phyloP scores from a whole-genome alignment of 2,329 filamentous ascomycete genomes.

The Stemphylium lycopersici region DNA sequence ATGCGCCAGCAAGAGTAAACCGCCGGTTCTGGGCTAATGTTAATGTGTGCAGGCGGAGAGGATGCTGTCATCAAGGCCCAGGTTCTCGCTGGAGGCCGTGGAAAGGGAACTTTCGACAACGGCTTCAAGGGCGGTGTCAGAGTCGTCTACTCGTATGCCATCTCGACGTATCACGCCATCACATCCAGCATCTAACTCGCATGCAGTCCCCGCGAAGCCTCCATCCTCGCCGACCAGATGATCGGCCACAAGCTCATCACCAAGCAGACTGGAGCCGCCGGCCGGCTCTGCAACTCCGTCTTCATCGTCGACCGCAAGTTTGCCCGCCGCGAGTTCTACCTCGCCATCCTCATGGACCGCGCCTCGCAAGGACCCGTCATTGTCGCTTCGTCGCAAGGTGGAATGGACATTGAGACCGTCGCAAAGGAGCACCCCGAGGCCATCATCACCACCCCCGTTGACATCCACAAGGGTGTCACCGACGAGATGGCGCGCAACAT shows the following conservation, averaged over 20 bases:
- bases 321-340: constrained; percentile 97
- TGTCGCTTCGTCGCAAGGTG: constrained; percentile 95
- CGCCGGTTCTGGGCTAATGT: constrained; percentile 38
- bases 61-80: constrained; percentile 99
- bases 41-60: constrained; percentile 66
- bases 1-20: constrained; percentile 38
- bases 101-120: constrained; percentile 98
- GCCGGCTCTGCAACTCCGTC: constrained; percentile 94
- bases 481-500: constrained; percentile 93
- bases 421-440: constrained; percentile 97
- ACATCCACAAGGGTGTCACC: constrained; percentile 94
- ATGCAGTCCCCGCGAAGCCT: constrained; percentile 78
- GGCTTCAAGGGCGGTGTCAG: constrained; percentile 98
- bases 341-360: constrained; percentile 98
- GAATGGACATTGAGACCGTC: constrained; percentile 98
- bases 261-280: constrained; percentile 95
- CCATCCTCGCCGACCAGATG: constrained; percentile 99
- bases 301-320: constrained; percentile 99
- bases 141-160: constrained; percentile 88
- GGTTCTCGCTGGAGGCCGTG: constrained; percentile 95
- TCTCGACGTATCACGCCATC: constrained; percentile 4
- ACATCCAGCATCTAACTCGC: constrained; percentile 17
- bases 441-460: constrained; percentile 90
- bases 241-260: constrained; percentile 99
- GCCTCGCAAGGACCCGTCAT: constrained; percentile 90